Evolutionary conservation across 106 monocot species (phyloP).

Genomic region (Cymbidium sinense): DNA sequence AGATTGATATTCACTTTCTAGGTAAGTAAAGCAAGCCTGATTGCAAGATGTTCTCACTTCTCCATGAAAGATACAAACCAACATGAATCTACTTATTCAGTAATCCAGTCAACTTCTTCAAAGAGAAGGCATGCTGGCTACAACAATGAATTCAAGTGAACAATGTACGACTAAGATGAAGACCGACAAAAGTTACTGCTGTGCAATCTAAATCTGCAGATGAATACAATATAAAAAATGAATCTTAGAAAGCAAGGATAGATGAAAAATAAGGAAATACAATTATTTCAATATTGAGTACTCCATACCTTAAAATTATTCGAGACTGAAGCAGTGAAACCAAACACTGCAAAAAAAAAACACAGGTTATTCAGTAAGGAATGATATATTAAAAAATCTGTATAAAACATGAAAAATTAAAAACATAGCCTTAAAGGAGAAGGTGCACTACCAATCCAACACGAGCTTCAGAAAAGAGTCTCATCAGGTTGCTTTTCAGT

Average conservation of each 20-base stretch:
- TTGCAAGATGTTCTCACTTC: background rate
- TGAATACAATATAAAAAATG: background rate
- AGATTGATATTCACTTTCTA: background rate
- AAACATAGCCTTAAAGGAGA: slow-evolving; percentile 13
- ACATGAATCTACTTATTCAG: slow-evolving; percentile 1
- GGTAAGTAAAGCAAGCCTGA: background rate
- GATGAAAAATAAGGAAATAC: background rate
- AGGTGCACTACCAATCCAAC: slow-evolving; percentile 23
- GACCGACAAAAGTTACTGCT: background rate
- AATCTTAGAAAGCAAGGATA: background rate
- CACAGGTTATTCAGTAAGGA: slow-evolving; percentile 1
- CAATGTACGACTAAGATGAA: slow-evolving; percentile 7
- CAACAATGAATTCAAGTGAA: background rate
- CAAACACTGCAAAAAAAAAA: slow-evolving; percentile 12
- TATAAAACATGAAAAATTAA: background rate
- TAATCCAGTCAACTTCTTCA: background rate
- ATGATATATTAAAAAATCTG: background rate
- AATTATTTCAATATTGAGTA: slow-evolving; percentile 1
- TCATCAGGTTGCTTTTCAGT: slow-evolving; percentile 35
- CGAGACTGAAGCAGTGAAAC: slow-evolving; percentile 19
- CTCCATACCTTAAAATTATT: slow-evolving; percentile 17
- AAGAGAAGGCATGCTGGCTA: background rate
- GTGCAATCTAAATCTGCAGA: slow-evolving; percentile 19
- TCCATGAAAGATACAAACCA: background rate
- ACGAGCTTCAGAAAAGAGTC: slow-evolving; percentile 28